Base-by-base conservation (phyloP, 2,329 filamentous ascomycete species). In the Boeremia lycopersici region DNA sequence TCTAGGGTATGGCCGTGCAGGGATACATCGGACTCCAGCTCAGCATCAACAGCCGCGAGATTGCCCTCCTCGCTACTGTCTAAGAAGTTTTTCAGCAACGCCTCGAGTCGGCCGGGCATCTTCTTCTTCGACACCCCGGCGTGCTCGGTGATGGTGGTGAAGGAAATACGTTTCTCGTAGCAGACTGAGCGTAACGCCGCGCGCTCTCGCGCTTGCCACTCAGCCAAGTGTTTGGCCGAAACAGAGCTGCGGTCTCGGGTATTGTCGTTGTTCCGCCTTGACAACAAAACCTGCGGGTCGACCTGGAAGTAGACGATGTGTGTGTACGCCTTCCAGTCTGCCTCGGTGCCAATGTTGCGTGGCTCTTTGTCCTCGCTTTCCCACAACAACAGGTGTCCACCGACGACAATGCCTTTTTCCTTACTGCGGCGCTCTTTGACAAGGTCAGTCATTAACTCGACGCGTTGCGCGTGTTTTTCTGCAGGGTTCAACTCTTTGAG, bases 1-100 rank as follows among this genome's bases (percentile, higher is more conserved):
- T 82, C 61, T 8, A 78, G n/a, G 3, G 23, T 6, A 15, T 11
- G n/a, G 17, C 11, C 2, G 29, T 43, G 28, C 10, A 9, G 9
- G 15, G 26, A 29, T 12, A 41, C 4, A 23, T 29, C 26, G 3
- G 5, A 12, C 6, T 41, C 26, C 5, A 41, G 26, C 2, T 6
- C 23, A 11, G 26, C n/a, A 13, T 28, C 26, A 11, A 34, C 33
- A 34, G 33, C 33, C 5, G n/a, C 13, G 7, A 34, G 33, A 34
- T 34, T 34, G 6, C 10, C 17, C 17, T 15, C 33, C 17, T 15
- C n/a, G 5, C 17, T 9, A 9, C n/a, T 17, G n/a, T 34, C 7
- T 3, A 34, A 2, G n/a, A 34, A 15, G 33, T 34, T 34, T 13
- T 3, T 34, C 13, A 34, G 17, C 33, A 34, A 15, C 17, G n/a